Base-by-base conservation (phyloP, 192 early-diverging fungal species). In the Phlyctochytrium planicorne region DNA sequence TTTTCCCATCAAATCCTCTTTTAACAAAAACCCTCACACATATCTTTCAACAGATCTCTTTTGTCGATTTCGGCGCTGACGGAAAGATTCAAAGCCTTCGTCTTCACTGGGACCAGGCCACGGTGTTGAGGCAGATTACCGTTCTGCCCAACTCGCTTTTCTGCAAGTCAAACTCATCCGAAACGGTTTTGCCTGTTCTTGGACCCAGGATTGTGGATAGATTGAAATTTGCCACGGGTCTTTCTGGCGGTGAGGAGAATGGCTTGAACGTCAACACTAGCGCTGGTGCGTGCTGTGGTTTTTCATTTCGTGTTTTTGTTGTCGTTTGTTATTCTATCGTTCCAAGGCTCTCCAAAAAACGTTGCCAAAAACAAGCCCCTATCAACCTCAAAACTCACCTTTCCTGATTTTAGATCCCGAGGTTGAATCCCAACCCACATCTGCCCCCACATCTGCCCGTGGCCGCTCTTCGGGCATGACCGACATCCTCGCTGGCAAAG, bases 61-160 rank as follows among this genome's bases (percentile, higher is more conserved):
- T 79, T 52, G 59, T 65, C 25, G 31, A 53, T 52, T 72, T 84
- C 60, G 55, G 74, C 37, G 68, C 34, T 24, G 59, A 72, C 56
- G 71, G 57, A 12, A 60, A 69, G 53, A 74, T 80, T 10, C 53
- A 61, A 24, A 60, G 65, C 33, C 57, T 75, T 24, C 61, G 70
- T 14, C 64, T 78, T n/a, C 80, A 84, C 78, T 84, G 82, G 82
- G 82, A 84, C 72, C 82, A 84, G 65, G 82, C 80, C 14, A 70
- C 80, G 2, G 64, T 84, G 34, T 70, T 84, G 25, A 56, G 71
- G 1, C 82, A 84, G 63, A 69, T 78, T 34, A 67, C 75, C 0
- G 65, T 71, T 23, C 69, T 69, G 4, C 68, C 65, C 31, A 79
- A 52, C 35, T 80, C 79, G 36, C 59, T 84, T 29, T 84, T 70